Evolutionary conservation across 2,329 filamentous ascomycete genomes (phyloP), one percentile per base, ranked within the genome.

Genomic region (Xylogone sp.): DNA sequence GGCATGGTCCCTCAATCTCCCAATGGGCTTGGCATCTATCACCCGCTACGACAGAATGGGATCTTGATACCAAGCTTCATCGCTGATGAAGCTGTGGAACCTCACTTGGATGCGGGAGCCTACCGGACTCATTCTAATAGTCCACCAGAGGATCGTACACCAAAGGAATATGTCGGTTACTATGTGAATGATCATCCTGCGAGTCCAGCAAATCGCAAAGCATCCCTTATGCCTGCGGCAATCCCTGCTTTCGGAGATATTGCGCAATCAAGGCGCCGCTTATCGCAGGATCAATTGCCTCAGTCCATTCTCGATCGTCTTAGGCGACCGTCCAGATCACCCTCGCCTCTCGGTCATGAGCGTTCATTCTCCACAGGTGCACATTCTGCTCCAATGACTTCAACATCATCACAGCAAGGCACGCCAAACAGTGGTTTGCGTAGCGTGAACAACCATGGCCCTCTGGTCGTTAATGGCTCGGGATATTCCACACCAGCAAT

Each of bases 31-130:
- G 61, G 59, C 22, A 56, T 61, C 12, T 63, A 65, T 49, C 61
- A 64, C 43, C 21, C 55, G 5, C 29, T 56, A 39, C 55, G 60
- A 45, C 62, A 52, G 56, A 82, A 81, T 52, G 77, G 78, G 3
- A 65, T 76, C 12, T 62, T 75, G 2, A 75, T 82, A 12, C 77
- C 80, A 3, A 81, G 72, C 59, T 83, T 83, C 57, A 76, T 78
- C 42, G 69, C 80, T 1, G 79, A 83, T 53, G 82, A 79, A 47
- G 66, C 56, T 54, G 43, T 47, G 2, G 64, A 64, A 3, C 42
- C 51, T 45, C 45, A 43, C 16, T 58, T 55, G 48, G 59, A 60
- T 18, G 42, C 42, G 10, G 54, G 48, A 43, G 29, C 48, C 29
- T 48, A 47, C 46, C 24, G 47, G 12, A 49, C 56, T 39, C 24